Evolutionary conservation across 176 grass and related monocot genomes (phyloP), one percentile per base, ranked within the genome.

Genomic region (Alloteropsis semialata): DNA sequence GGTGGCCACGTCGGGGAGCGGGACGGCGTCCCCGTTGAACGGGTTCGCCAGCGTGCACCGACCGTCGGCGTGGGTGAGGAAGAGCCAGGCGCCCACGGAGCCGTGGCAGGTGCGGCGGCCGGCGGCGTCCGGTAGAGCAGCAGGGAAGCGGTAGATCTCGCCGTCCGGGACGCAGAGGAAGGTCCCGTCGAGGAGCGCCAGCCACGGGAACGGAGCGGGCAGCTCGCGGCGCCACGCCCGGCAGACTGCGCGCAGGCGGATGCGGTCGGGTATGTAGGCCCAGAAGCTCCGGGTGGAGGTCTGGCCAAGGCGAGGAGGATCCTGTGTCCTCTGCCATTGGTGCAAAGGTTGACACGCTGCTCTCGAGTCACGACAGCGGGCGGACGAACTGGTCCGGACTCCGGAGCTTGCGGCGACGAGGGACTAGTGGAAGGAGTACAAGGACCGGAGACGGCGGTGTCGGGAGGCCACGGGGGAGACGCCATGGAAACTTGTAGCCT

Each of bases 231-330:
- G 49, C 72, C 82, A 85, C 32, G 63, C 8, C 4, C 29, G 38
- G 53, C 82, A 85, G 5, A 77, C 63, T 2, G 82, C 74, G 34
- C 82, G 42, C 16, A 77, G 25, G 7, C 39, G 64, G 42, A 78
- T 29, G 24, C 51, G 83, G 22, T 78, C 82, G 30, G 50, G 51
- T 2, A 75, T 70, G 1, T 7, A 76, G 59, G 36, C 32, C 63
- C 12, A 78, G 42, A 1, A 78, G 58, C 43, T 78, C 76, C 43
- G 76, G 58, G 18, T 46, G 76, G 2, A 64, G 18, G 18, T 32
- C 58, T n/a, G 75, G 10, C 34, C 74, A 76, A 17, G 34, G 2
- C 11, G 76, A 17, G 15, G 48, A 17, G 5, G 53, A 49, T 17
- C 15, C 46, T 9, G 46, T 49, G 46, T 17, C 46, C 4, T 49